Evolutionary conservation across 345 rosid species (phyloP).

Genomic region (Syzygium aromaticum): DNA sequence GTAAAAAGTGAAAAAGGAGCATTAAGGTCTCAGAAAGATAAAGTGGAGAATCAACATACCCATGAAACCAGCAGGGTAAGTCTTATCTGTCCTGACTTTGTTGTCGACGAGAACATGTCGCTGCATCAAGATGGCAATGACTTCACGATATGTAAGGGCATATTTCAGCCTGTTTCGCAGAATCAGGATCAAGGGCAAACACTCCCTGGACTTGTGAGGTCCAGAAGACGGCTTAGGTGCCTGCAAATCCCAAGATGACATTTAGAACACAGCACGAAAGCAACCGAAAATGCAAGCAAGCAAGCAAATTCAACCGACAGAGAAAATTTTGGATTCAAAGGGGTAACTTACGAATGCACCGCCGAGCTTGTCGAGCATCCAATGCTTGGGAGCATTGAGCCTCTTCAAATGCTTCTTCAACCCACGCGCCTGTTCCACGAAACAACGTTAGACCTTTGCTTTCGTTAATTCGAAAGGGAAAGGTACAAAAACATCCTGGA

Average conservation of each 20-base stretch:
- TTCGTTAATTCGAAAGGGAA: neutral
- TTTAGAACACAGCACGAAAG: neutral
- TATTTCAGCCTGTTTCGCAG: slow-evolving; percentile 70
- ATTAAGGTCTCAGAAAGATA: neutral
- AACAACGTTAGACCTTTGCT: neutral
- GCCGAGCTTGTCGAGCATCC: slow-evolving; percentile 91
- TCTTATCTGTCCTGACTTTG: slow-evolving; percentile 81
- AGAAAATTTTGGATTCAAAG: neutral
- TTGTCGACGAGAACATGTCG: slow-evolving; percentile 74
- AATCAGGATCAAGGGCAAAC: slow-evolving; percentile 59
- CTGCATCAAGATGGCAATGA: slow-evolving; percentile 68
- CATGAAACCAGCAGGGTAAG: slow-evolving; percentile 88
- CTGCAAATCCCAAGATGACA: slow-evolving; percentile 12
- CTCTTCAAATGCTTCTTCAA: slow-evolving; percentile 89
- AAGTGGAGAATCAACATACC: slow-evolving; percentile 31
- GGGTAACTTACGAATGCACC: slow-evolving; percentile 60
- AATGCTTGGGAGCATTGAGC: slow-evolving; percentile 86
- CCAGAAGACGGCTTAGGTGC: slow-evolving; percentile 96
- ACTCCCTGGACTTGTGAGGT: slow-evolving; percentile 83
- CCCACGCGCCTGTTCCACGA: slow-evolving; percentile 52
- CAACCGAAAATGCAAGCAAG: neutral
- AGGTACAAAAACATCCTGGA: neutral
- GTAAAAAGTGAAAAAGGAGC: neutral
- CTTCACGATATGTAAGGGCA: slow-evolving; percentile 65
- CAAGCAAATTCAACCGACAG: neutral